Conservation (phyloP, 768 basidiomycete species). For the Hypsizygus marmoreus region DNA sequence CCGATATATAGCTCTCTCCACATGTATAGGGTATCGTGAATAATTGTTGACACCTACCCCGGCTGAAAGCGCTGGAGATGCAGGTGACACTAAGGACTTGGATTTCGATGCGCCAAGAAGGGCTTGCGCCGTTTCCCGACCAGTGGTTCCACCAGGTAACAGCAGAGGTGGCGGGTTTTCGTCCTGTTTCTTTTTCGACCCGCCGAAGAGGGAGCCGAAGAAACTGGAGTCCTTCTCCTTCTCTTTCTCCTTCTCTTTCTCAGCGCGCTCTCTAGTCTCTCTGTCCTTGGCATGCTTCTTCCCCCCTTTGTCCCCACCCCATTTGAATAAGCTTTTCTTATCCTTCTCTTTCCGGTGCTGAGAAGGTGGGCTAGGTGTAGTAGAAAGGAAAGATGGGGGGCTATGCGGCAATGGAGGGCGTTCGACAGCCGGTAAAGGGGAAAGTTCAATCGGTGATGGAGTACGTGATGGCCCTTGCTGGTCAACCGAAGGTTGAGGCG, state of each 20-base stretch:
- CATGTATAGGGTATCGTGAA: slow-evolving; percentile 95
- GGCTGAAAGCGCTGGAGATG: slow-evolving; percentile 55
- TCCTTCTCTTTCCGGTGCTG: slow-evolving; percentile 69
- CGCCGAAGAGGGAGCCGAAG: slow-evolving; percentile 89
- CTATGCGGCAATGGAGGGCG: slow-evolving; percentile 28
- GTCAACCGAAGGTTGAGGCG: slow-evolving; percentile 40
- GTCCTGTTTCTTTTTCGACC: slow-evolving; percentile 87
- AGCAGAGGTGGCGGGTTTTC: slow-evolving; percentile 36
- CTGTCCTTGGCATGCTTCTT: slow-evolving; percentile 45
- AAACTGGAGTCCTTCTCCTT: slow-evolving; percentile 82
- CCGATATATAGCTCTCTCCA: slow-evolving; percentile 96
- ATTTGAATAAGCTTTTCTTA: slow-evolving; percentile 71
- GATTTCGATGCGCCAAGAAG: slow-evolving; percentile 84
- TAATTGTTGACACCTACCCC: slow-evolving; percentile 47
- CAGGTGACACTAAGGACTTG: slow-evolving; percentile 61
- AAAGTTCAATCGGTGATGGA: slow-evolving; percentile 54
- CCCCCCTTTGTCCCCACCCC: slow-evolving; percentile 64
- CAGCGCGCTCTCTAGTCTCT: slow-evolving; percentile 24
- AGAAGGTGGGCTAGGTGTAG: slow-evolving; percentile 31
- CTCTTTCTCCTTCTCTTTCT: slow-evolving; percentile 47
- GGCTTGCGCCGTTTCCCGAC: slow-evolving; percentile 85
- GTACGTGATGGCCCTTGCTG: slow-evolving; percentile 48
- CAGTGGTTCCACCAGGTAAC: slow-evolving; percentile 46
- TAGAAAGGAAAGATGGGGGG: slow-evolving; percentile 31
- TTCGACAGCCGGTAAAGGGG: slow-evolving; percentile 25